A percentile compares a stretch with the other conserved stretches of the same genome.
These are phyloP conservation scores for Aspergillus sp. DNA, from an alignment of 2,329 filamentous ascomycete species.

Conservation along the genomic window DNA sequence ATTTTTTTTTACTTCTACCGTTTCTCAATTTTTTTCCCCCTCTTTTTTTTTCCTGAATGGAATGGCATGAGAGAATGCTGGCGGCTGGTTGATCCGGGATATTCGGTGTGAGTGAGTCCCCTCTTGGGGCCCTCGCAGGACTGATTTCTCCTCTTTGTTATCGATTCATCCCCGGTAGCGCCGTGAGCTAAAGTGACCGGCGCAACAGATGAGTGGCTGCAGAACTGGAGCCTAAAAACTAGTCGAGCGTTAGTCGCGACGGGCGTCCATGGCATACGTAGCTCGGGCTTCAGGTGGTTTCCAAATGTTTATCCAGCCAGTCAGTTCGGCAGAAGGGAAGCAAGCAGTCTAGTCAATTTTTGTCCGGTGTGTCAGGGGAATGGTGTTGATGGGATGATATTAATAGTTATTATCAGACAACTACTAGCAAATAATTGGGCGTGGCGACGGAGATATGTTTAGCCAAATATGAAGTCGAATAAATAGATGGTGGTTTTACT, in stretches of 20 bases:
- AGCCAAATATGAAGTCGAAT: background rate
- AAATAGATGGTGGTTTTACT: background rate
- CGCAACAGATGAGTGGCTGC: background rate
- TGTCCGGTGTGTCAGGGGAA: background rate
- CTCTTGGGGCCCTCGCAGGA: background rate
- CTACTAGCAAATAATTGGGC: background rate
- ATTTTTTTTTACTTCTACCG: background rate
- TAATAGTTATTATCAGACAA: background rate
- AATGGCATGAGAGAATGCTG: background rate
- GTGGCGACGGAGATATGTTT: background rate
- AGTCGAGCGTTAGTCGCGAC: constrained; percentile 1
- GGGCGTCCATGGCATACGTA: constrained; percentile 3
- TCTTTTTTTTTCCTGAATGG: background rate
- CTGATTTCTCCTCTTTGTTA: constrained; percentile 2
- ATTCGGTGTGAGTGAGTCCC: background rate
- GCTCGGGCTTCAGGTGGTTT: background rate
- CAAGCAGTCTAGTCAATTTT: background rate
- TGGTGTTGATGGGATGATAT: background rate
- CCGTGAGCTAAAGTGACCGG: constrained; percentile 1
- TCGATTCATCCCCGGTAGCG: constrained; percentile 4
- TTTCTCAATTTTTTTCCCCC: background rate
- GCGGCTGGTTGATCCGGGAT: background rate
- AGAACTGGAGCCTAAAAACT: background rate
- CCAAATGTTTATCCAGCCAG: background rate
- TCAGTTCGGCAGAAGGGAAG: background rate